A percentile compares a stretch with the other conserved stretches of the same genome.
Evolutionary conservation across 2,329 filamentous ascomycete species (phyloP).

Genomic region (Chlorencoelia australis): DNA sequence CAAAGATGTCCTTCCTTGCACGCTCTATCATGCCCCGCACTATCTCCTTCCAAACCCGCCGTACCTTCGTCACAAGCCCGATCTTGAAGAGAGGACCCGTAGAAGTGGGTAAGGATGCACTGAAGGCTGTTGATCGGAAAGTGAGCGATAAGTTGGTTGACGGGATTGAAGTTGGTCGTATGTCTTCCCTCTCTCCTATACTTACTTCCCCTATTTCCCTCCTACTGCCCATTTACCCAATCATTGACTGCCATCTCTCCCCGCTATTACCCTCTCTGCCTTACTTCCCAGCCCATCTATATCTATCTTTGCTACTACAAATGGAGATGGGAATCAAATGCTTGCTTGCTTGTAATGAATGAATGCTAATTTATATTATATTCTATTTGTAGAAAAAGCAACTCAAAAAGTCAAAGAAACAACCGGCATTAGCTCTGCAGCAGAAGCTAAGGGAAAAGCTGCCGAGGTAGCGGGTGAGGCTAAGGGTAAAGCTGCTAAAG

Average conservation of each 20-base stretch:
- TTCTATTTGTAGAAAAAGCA: constrained; percentile 25
- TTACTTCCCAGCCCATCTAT: too few relatives aligned
- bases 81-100: constrained; percentile 38
- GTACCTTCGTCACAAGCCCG: constrained; percentile 40
- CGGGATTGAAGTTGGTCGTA: constrained; percentile 49
- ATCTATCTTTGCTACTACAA: too few relatives aligned
- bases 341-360: too few relatives aligned
- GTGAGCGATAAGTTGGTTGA: constrained; percentile 53
- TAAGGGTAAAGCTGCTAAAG: constrained; percentile 35
- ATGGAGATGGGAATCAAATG: too few relatives aligned
- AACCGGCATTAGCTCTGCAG: constrained; percentile 27
- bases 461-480: constrained; percentile 32
- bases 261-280: background rate
- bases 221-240: background rate
- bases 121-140: constrained; percentile 48
- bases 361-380: too few relatives aligned
- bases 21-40: constrained; percentile 29
- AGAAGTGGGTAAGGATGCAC: constrained; percentile 47
- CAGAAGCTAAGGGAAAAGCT: constrained; percentile 26
- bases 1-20: constrained; percentile 50
- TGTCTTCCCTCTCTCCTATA: constrained; percentile 19
- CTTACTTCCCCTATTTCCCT: background rate
- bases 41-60: constrained; percentile 21
- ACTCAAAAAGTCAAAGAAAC: constrained; percentile 41
- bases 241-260: background rate